These are phyloP conservation scores for Musa itinerans DNA, from an alignment of 176 grass and related monocot species.

Conservation along the genomic window DNA sequence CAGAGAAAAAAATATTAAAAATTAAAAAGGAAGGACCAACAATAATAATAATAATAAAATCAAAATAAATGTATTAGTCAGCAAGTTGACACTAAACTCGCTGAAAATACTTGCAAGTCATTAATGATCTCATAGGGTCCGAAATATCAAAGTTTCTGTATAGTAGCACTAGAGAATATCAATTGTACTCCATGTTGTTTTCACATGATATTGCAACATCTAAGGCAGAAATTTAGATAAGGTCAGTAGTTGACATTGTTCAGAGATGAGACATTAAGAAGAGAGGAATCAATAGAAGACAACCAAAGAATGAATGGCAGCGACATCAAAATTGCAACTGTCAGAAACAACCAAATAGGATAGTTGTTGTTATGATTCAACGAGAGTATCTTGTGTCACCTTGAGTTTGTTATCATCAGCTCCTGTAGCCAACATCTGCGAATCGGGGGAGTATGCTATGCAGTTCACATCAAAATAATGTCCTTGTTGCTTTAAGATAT, in stretches of 20 bases:
- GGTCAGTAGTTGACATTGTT: too few species aligned
- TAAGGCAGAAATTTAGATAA: too few species aligned
- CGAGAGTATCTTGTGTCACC: conserved; percentile 19
- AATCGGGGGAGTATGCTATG: conserved; percentile 89
- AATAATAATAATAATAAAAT: neutral
- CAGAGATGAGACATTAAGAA: too few species aligned
- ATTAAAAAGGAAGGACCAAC: neutral
- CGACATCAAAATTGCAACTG: too few species aligned
- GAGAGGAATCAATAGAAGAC: too few species aligned
- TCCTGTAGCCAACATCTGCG: conserved; percentile 84
- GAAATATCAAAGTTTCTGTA: neutral
- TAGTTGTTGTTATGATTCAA: neutral
- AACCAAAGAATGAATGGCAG: too few species aligned
- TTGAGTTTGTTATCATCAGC: conserved; percentile 99
- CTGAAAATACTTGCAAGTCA: neutral
- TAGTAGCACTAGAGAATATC: neutral
- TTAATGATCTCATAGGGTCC: neutral
- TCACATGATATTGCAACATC: neutral
- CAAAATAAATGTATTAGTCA: neutral
- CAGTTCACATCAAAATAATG: conserved; percentile 98
- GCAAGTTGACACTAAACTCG: neutral
- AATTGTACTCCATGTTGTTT: neutral
- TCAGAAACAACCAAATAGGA: too few species aligned
- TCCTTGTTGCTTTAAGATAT: conserved; percentile 91
- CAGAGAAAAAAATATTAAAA: neutral